Evolutionary conservation across 2,329 filamentous ascomycete genomes (phyloP), one percentile per base, ranked within the genome.

Genomic region (Fusarium buxicola): DNA sequence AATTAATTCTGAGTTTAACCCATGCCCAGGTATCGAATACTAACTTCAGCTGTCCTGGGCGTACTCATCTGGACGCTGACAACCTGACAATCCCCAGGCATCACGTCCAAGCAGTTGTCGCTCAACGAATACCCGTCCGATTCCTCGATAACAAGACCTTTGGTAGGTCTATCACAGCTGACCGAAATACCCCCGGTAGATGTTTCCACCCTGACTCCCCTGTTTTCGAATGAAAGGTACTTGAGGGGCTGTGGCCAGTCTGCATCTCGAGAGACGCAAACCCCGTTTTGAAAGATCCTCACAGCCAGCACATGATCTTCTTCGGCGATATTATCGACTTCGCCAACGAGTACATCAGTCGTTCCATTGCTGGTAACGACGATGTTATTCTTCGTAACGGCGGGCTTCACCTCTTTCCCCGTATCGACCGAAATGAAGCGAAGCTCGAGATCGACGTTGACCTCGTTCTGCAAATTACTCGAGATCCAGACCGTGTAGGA

Each of bases 171-270:
- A 34, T 78, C 52, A 30, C 78, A 67, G 69, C 76, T 67, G 13
- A 78, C n/a, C n/a, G 65, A 47, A 59, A 70, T 30, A 60, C 55
- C 8, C 65, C 58, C 2, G 58, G 8, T 0, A 41, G 30, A 1
- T n/a, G 80, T 66, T 9, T 66, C 67, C 10, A 86, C 70, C 1
- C 74, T 35, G 10, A 75, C 51, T 2, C 62, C 69, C 24, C 82
- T 78, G 34, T 80, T 73, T 11, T 77, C 72, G 36, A 88, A 75
- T 60, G 83, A 79, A 2, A 86, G 71, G 59, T 87, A 88, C 72
- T 89, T 89, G 46, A 89, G 63, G 1, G 86, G 86, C 43, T 89
- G 83, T 1, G 86, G 86, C 86, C 86, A 89, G 27, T 84, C 83
- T 11, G 80, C 76, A 55, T 84, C 82, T 12, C 79, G 74, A 5